Evolutionary conservation across 768 basidiomycete species (phyloP), one percentile per base, ranked within the genome.

Genomic region (Leccinum aurantiacum): DNA sequence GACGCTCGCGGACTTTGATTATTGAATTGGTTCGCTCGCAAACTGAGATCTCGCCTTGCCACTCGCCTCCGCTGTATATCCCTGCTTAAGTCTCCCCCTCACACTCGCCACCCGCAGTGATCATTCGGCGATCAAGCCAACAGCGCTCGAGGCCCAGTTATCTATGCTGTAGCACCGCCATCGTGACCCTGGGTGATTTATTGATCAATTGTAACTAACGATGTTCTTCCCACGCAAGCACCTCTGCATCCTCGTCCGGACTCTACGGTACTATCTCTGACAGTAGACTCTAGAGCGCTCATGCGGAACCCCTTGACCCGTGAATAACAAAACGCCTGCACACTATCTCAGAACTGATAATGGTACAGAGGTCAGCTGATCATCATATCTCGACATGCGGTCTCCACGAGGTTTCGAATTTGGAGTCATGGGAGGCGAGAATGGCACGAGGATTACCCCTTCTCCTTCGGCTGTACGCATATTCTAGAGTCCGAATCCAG

Each of bases 1-100:
- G 70, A 57, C 56, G 22, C 9, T 70, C 71, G 69, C 70, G 69
- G 70, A 59, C 67, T 62, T 64, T 60, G 11, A 46, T 46, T 46
- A 19, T 46, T 46, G 33, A 72, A 72, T 53, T 44, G 22, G 13
- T 24, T 31, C n/a, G 13, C 6, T 44, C 38, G n/a, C 44, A 19
- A 22, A 46, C 44, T 46, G 25, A 29, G 13, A 25, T 41, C 24
- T 33, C 27, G 44, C 38, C 35, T 19, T 52, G 27, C 29, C 29
- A 31, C 41, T 51, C 46, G 22, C 19, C 25, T 48, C 48, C 37
- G 15, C 35, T 50, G 27, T 27, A 33, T 37, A 25, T 29, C 35
- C 25, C 46, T 10, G 11, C 22, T 31, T 31, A 31, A 31, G 29
- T 15, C 37, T 15, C 37, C 37, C 15, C 37, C 44, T 19, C 44